Base-by-base conservation (phyloP, 202 grass and related monocot species). In the Thinopyrum obtusiflorum region DNA sequence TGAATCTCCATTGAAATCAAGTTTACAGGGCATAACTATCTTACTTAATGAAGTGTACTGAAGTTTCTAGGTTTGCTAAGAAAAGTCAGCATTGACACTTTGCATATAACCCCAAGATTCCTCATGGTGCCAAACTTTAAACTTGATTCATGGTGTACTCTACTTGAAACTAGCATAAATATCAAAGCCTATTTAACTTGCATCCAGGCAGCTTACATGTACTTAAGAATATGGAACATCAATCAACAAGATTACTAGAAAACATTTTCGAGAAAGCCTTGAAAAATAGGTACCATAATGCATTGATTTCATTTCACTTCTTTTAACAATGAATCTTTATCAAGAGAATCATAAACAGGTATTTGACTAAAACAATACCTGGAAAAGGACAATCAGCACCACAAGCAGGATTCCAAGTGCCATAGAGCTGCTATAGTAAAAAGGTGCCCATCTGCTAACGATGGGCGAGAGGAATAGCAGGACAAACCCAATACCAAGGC, bases 371-470 rank as follows among this genome's bases (percentile, higher is more conserved):
- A 73, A 61, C 27, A 42, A 68, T 88, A 98, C 97, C 97, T 99
- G 97, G 88, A 94, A 99, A 74, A 96, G 86, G 18, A 99, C 73
- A 33, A 99, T 90, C 71, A 99, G 88, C 60, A 99, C 83, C 89
- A 99, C 90, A 65, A 97, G 92, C 4, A 96, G 39, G 79, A 99
- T 81, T 27, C 93, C 97, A 57, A 99, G 84, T 55, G 85, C 92
- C 97, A 99, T 99, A 79, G 93, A 99, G 67, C 93, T 99, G 74
- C 92, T 92, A 88, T 99, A 99, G 83, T 94, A 97, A 83, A 96
- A 99, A 5, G 93, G 97, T 69, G 84, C 92, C 93, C 97, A 98
- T 71, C 89, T 92, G 65, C 97, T 98, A 78, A 99, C 86, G 79
- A 87, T 80, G 20, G 97, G 93, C 23, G 97, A 92, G 35, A 91